These are phyloP conservation scores for Forsythia viridissima DNA, from an alignment of 257 asterid species.

Conservation along the genomic window DNA sequence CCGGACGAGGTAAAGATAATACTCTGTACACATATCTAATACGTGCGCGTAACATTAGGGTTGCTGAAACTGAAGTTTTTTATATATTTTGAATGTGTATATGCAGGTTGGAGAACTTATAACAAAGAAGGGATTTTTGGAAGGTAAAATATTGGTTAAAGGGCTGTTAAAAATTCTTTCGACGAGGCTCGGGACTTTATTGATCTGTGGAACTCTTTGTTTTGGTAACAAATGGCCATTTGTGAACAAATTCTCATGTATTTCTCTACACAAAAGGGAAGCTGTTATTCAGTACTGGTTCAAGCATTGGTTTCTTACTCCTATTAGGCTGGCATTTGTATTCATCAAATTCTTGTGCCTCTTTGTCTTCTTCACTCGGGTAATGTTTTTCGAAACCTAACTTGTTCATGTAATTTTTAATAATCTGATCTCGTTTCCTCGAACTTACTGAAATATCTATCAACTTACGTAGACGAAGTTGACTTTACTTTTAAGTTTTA, in stretches of 20 bases:
- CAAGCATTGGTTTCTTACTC: conserved; percentile 53
- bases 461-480: too few relatives aligned
- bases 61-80: background rate
- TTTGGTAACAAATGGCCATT: conserved; percentile 58
- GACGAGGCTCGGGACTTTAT: conserved; percentile 63
- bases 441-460: too few relatives aligned
- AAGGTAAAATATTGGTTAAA: conserved; percentile 48
- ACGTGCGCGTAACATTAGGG: background rate
- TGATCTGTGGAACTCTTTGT: conserved; percentile 59
- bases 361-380: conserved; percentile 70
- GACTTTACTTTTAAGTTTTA: too few relatives aligned
- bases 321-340: conserved; percentile 76
- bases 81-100: background rate
- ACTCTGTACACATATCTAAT: background rate
- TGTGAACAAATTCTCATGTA: conserved; percentile 52
- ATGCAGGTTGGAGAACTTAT: conserved; percentile 64
- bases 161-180: conserved; percentile 47
- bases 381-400: conserved; percentile 12
- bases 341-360: conserved; percentile 65
- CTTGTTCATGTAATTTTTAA: background rate
- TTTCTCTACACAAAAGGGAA: conserved; percentile 64
- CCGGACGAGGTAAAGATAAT: conserved; percentile 68
- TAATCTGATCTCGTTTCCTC: too few relatives aligned
- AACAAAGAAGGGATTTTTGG: conserved; percentile 48
- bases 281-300: conserved; percentile 60